Conservation (phyloP, 306 rosid species). For the Dryas alaskensis region DNA sequence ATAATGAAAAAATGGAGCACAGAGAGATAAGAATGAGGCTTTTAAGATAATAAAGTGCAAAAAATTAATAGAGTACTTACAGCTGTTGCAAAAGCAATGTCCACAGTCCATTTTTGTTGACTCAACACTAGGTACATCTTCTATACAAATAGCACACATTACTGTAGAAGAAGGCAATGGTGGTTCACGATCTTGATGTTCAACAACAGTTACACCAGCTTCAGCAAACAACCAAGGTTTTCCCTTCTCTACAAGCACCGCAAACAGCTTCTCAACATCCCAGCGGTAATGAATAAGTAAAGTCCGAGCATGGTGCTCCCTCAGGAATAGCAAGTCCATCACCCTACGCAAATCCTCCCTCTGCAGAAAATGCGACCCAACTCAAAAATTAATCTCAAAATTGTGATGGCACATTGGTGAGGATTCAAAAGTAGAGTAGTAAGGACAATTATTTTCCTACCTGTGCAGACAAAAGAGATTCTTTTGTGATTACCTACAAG, state of each 20-base stretch:
- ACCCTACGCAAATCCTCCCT: constrained; percentile 83
- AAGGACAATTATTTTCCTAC: constrained; percentile 30
- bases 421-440: background rate
- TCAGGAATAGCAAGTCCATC: constrained; percentile 69
- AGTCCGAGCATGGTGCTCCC: constrained; percentile 81
- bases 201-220: constrained; percentile 74
- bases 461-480: constrained; percentile 79
- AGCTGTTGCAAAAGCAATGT: constrained; percentile 84
- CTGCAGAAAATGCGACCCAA: constrained; percentile 37
- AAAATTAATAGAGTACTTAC: constrained; percentile 46
- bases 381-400: constrained; percentile 24
- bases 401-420: background rate
- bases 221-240: constrained; percentile 47
- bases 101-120: constrained; percentile 88
- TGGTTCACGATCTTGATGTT: constrained; percentile 33
- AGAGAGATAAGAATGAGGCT: background rate
- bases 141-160: constrained; percentile 76
- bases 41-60: background rate
- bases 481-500: constrained; percentile 72
- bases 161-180: constrained; percentile 31
- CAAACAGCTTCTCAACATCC: constrained; percentile 77
- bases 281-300: constrained; percentile 81
- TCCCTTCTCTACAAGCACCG: constrained; percentile 70
- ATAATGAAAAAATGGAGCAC: constrained; percentile 3
- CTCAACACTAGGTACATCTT: constrained; percentile 56